These are phyloP conservation scores for Penicillium taxi DNA, from an alignment of 495 filamentous ascomycete species.

Conservation along the genomic window DNA sequence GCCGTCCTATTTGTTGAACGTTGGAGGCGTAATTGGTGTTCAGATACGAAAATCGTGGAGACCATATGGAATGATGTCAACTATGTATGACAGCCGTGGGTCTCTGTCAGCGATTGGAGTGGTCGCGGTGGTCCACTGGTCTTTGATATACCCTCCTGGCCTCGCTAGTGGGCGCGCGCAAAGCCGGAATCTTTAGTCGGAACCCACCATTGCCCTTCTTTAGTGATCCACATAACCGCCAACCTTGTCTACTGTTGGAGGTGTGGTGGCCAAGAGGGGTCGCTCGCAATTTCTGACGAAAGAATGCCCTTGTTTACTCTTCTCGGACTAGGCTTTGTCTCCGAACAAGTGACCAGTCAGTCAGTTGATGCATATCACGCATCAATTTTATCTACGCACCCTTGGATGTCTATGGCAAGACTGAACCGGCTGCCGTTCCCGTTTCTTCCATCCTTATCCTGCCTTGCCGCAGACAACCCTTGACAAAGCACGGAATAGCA, in stretches of 20 bases:
- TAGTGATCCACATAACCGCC: slow-evolving; percentile 29
- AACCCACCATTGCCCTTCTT: slow-evolving; percentile 12
- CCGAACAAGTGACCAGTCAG: slow-evolving; percentile 14
- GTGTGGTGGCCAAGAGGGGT: no score
- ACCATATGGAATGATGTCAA: slow-evolving; percentile 27
- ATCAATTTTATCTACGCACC: slow-evolving; percentile 11
- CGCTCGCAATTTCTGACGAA: slow-evolving; percentile 2
- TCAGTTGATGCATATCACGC: slow-evolving; percentile 20
- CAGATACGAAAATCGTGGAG: slow-evolving; percentile 4
- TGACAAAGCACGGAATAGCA: slow-evolving; percentile 8
- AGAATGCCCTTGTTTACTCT: slow-evolving; percentile 5
- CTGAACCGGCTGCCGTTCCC: no score
- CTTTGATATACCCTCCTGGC: slow-evolving; percentile 10
- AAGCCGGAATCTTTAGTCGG: slow-evolving; percentile 12
- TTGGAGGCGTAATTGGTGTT: slow-evolving; percentile 14
- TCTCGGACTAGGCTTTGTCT: slow-evolving; percentile 7
- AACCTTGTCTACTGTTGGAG: slow-evolving; percentile 23
- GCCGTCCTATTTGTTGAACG: slow-evolving; percentile 21
- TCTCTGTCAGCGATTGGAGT: slow-evolving; percentile 20
- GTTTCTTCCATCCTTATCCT: no score
- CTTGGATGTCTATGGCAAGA: slow-evolving; percentile 1
- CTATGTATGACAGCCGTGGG: slow-evolving; percentile 19
- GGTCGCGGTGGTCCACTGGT: slow-evolving; percentile 15
- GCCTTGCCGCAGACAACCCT: no score
- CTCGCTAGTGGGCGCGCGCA: slow-evolving; percentile 5